Evolutionary conservation across 208 protist species (phyloP).

Genomic region (Trypanosoma lewisi): DNA sequence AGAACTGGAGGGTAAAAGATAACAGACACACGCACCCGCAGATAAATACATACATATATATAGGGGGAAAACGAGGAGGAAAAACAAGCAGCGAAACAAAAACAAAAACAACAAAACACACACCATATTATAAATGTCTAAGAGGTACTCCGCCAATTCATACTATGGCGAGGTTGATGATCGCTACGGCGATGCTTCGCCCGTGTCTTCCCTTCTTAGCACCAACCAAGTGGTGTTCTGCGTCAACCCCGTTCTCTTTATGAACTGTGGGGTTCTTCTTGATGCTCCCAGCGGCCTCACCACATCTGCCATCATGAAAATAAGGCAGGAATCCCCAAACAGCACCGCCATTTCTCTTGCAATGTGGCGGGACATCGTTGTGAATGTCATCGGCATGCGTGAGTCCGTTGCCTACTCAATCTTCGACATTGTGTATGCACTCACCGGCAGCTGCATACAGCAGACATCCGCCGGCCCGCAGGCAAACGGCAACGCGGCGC

Average conservation of each 20-base stretch:
- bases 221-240: slow-evolving; percentile 64
- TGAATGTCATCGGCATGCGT: slow-evolving; percentile 58
- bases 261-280: slow-evolving; percentile 75
- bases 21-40: no score
- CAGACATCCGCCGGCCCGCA: slow-evolving; percentile 46
- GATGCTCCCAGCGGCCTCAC: slow-evolving; percentile 70
- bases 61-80: no score
- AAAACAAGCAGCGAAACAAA: no score
- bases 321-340: slow-evolving; percentile 64
- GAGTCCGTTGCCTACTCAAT: slow-evolving; percentile 68
- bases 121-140: no score
- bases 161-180: slow-evolving; percentile 23
- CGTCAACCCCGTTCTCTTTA: slow-evolving; percentile 83
- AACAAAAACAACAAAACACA: no score
- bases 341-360: slow-evolving; percentile 73
- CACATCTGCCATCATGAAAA: slow-evolving; percentile 65
- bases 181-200: slow-evolving; percentile 20
- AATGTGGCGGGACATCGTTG: slow-evolving; percentile 75
- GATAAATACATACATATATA: no score
- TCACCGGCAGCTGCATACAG: slow-evolving; percentile 80
- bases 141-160: slow-evolving; percentile 6
- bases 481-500: slow-evolving; percentile 22
- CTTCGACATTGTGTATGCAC: slow-evolving; percentile 87
- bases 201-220: slow-evolving; percentile 19
- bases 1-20: no score